Evolutionary conservation across 257 asterid species (phyloP), one percentile per base, ranked within the genome.

Genomic region (Sherardia arvensis): DNA sequence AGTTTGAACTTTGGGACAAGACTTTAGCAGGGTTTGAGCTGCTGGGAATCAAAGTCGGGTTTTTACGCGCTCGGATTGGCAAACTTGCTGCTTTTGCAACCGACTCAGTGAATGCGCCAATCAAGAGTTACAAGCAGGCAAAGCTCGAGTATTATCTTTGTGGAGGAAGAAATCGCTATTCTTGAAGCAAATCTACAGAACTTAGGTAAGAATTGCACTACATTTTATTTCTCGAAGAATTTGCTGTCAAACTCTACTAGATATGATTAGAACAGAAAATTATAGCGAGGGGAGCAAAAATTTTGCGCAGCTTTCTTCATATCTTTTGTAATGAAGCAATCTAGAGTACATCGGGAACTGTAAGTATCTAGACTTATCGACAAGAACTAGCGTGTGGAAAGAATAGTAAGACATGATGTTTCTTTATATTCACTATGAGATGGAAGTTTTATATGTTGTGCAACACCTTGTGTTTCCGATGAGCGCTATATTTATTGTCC

Each of bases 1-100:
- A 40, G 14, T 62, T 62, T 43, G 56, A 36, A 25, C 66, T 43
- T 17, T 62, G 56, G 56, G 66, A 62, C 56, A 40, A 62, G 66
- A 43, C 56, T 28, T 43, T 62, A 43, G 36, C 33, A 40, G 66
- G 38, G n/a, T 62, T 62, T 29, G 56, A 62, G 18, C 5, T 15
- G 2, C 56, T 43, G 38, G 66, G 66, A 15, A 14, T 62, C 7
- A 26, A 62, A 62, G 66, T 62, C n/a, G 38, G 66, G 29, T 62
- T 62, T 43, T 26, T 62, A 34, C 66, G 56, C 20, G 30, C 27
- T 62, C 56, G 66, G 25, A 23, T 62, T 25, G 12, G 22, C 30
- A 62, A 43, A 40, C 56, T 62, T 43, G 8, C 34, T 12, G 5
- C 1, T 36, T 53, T 62, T 43, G 55, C 55, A 62, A 5, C 25